A percentile compares a stretch with the other conserved stretches of the same genome.
phyloP scores from a whole-genome alignment of 345 rosid genomes.

The Lepidium africanum region DNA sequence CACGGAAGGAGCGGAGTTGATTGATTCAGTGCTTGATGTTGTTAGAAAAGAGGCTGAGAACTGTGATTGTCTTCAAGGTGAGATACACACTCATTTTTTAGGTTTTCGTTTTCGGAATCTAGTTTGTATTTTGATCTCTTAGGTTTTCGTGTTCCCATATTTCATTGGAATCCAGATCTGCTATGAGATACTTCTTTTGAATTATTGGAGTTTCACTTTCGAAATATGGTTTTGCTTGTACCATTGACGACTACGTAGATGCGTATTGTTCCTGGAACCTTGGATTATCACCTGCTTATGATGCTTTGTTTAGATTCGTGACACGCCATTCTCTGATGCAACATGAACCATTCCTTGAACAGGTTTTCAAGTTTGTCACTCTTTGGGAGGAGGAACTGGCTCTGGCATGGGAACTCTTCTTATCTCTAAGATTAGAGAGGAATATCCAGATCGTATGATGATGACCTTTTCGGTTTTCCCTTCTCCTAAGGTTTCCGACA shows the following conservation, averaged over 20 bases:
- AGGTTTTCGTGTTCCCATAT: background rate
- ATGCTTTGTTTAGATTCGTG: background rate
- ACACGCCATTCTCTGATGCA: background rate
- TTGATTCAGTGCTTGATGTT: slow-evolving; percentile 26
- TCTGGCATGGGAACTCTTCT: slow-evolving; percentile 33
- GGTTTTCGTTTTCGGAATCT: slow-evolving; percentile 2
- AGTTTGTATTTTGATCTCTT: background rate
- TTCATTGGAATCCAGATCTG: slow-evolving; percentile 13
- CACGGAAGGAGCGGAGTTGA: slow-evolving; percentile 27
- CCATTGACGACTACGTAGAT: background rate
- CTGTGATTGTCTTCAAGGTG: slow-evolving; percentile 29
- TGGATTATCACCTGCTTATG: background rate
- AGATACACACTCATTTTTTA: background rate
- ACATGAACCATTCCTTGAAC: background rate
- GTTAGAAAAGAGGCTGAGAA: slow-evolving; percentile 29
- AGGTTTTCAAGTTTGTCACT: slow-evolving; percentile 32
- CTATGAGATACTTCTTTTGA: background rate
- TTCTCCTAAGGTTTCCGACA: slow-evolving; percentile 30
- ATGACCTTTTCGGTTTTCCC: slow-evolving; percentile 30
- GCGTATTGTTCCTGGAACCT: background rate
- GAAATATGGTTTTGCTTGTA: background rate
- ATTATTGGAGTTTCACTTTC: background rate
- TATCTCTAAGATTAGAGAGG: slow-evolving; percentile 28
- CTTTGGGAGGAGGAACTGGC: slow-evolving; percentile 32
- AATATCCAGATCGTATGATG: slow-evolving; percentile 34